Evolutionary conservation across 306 rosid species (phyloP).

Genomic region (Hippophae rhamnoides): DNA sequence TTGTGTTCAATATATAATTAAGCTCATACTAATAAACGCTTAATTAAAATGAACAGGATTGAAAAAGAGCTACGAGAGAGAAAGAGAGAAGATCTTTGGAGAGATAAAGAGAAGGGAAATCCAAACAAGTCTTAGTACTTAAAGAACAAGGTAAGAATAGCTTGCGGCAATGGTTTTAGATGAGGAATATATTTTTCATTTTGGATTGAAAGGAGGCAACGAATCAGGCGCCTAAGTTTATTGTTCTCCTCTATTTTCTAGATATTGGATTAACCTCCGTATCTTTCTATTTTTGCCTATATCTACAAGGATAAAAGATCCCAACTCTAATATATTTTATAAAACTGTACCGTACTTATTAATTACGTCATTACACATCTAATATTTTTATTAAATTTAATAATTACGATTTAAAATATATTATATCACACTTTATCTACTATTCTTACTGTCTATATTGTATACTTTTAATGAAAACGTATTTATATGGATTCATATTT

Average conservation of each 20-base stretch:
- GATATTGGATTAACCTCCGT: conserved; percentile 2
- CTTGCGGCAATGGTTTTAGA: conserved; percentile 50
- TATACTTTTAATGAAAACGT: too few species aligned
- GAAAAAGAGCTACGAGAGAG: conserved; percentile 10
- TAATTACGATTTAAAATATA: too few species aligned
- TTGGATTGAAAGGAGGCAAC: conserved; percentile 42
- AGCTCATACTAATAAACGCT: background rate
- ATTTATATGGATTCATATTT: too few species aligned
- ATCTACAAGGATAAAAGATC: background rate
- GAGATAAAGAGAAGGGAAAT: background rate
- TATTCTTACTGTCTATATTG: too few species aligned
- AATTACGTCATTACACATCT: too few species aligned
- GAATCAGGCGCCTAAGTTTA: conserved; percentile 52
- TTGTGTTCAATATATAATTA: background rate
- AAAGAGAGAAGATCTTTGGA: conserved; percentile 1
- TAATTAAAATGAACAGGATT: background rate
- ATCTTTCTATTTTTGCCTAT: conserved; percentile 26
- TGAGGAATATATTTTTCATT: background rate
- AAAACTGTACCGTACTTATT: too few species aligned
- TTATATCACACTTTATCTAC: too few species aligned
- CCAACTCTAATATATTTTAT: too few species aligned
- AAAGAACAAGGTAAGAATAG: conserved; percentile 50
- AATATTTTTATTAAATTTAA: too few species aligned
- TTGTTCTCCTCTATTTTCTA: conserved; percentile 33
- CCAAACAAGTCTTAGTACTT: conserved; percentile 31